A percentile compares a stretch with the other conserved stretches of the same genome.
Evolutionary conservation across 164 flowering plant genomes (phyloP).

Genomic region (Pachysandra terminalis): DNA sequence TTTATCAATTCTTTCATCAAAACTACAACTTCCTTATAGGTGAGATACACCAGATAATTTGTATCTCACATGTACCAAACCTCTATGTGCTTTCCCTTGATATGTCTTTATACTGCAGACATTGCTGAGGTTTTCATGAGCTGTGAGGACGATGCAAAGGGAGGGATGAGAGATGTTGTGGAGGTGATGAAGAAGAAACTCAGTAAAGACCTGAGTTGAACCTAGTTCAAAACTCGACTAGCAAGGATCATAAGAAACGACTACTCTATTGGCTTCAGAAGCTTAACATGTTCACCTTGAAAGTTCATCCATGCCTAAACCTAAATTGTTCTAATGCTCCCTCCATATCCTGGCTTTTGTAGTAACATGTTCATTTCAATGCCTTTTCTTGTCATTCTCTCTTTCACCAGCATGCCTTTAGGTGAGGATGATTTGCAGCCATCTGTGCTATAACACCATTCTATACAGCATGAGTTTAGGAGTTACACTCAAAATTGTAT

Average conservation of each 20-base stretch:
- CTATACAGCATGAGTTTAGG: background rate
- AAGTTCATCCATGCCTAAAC: conserved; percentile 39
- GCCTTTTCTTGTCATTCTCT: background rate
- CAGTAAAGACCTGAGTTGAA: no score
- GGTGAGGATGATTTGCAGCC: background rate
- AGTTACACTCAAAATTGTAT: no score
- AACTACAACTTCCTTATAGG: no score
- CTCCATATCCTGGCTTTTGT: conserved; percentile 24
- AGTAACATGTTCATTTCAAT: conserved; percentile 4
- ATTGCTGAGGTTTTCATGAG: conserved; percentile 33
- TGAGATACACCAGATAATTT: no score
- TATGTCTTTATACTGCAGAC: no score
- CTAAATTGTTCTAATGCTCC: conserved; percentile 44
- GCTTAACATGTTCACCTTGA: conserved; percentile 44
- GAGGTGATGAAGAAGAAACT: conserved; percentile 23
- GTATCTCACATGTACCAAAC: no score
- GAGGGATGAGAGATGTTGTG: conserved; percentile 22
- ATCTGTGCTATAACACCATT: background rate
- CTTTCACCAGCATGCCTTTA: background rate
- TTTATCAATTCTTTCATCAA: no score
- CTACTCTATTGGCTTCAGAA: conserved; percentile 70
- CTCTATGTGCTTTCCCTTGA: no score
- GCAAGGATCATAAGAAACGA: conserved; percentile 76
- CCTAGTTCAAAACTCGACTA: conserved; percentile 31
- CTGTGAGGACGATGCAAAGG: conserved; percentile 24